A percentile compares a stretch with the other conserved stretches of the same genome.
Evolutionary conservation across 805 yeast genomes (phyloP).

Genomic region (Candida endomychidarum): DNA sequence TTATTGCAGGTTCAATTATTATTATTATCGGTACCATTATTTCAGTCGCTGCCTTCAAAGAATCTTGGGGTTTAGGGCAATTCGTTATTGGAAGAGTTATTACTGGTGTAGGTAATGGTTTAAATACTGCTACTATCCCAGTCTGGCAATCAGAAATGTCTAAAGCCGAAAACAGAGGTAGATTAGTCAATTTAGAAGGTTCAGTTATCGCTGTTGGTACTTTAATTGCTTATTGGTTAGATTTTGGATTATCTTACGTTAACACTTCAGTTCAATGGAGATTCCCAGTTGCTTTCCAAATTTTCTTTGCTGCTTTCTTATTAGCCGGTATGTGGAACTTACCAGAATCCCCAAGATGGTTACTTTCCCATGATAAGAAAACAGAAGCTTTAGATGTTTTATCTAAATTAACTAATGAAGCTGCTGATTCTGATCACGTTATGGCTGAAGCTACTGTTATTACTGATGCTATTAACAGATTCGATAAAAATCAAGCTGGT

Average conservation of each 20-base stretch:
- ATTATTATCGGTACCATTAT: conserved; percentile 43
- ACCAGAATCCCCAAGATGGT: conserved; percentile 78
- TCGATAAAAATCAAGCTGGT: conserved; percentile 45
- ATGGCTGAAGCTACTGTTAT: conserved; percentile 46
- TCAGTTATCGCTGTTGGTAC: conserved; percentile 67
- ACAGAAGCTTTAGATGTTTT: conserved; percentile 38
- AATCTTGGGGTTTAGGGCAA: conserved; percentile 61
- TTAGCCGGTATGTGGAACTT: conserved; percentile 42
- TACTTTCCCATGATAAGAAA: conserved; percentile 46
- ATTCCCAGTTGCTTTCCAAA: conserved; percentile 57
- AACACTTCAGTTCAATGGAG: conserved; percentile 43
- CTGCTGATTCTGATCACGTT: conserved; percentile 38
- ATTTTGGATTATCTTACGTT: conserved; percentile 66
- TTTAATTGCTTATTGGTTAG: conserved; percentile 66
- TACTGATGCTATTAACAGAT: conserved; percentile 51
- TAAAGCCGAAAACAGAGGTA: conserved; percentile 42
- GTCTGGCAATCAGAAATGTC: conserved; percentile 50
- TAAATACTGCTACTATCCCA: conserved; percentile 45
- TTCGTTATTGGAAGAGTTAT: conserved; percentile 60
- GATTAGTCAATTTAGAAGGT: conserved; percentile 43
- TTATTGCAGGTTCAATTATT: conserved; percentile 37
- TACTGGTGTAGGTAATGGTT: conserved; percentile 45
- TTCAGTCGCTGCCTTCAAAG: conserved; percentile 36
- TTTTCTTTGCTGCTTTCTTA: conserved; percentile 51
- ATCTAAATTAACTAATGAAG: conserved; percentile 38